A percentile compares a stretch with the other conserved stretches of the same genome.
phyloP scores from a whole-genome alignment of 257 asterid species.

The Cruciata laevipes region DNA sequence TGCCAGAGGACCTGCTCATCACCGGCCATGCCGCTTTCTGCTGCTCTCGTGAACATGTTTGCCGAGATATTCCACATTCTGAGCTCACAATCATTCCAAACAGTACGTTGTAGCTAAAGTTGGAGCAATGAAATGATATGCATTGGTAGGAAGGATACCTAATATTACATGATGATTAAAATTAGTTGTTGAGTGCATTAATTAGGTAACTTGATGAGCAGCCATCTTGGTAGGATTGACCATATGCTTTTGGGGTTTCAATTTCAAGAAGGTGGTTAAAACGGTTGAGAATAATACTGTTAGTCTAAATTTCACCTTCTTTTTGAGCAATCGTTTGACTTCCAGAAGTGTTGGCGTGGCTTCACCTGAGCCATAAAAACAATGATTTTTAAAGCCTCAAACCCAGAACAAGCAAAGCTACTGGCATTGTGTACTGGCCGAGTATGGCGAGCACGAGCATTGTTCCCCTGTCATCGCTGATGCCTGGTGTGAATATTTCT shows the following conservation, averaged over 20 bases:
- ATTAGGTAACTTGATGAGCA: constrained; percentile 18
- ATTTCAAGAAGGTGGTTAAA: constrained; percentile 34
- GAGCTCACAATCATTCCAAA: not conserved
- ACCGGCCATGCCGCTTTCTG: constrained; percentile 19
- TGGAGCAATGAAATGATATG: not conserved
- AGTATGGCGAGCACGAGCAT: constrained; percentile 45
- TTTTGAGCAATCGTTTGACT: not conserved
- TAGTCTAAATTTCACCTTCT: not conserved
- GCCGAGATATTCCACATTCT: constrained; percentile 25
- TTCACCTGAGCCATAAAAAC: not conserved
- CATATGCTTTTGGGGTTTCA: constrained; percentile 1
- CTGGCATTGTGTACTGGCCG: not conserved
- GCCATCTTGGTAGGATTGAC: constrained; percentile 19
- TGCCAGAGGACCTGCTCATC: constrained; percentile 57
- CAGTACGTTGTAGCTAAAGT: not conserved
- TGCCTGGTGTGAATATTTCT: constrained; percentile 31
- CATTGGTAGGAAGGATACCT: constrained; percentile 30
- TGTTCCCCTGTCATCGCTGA: constrained; percentile 36
- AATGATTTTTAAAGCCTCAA: not conserved
- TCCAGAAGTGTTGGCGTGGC: not conserved
- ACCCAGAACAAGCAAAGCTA: not conserved
- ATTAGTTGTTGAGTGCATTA: constrained; percentile 19
- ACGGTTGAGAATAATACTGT: constrained; percentile 28
- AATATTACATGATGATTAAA: constrained; percentile 56
- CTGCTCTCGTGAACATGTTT: constrained; percentile 30